Evolutionary conservation across 345 rosid species (phyloP).

Genomic region (Melastoma malabathricum): DNA sequence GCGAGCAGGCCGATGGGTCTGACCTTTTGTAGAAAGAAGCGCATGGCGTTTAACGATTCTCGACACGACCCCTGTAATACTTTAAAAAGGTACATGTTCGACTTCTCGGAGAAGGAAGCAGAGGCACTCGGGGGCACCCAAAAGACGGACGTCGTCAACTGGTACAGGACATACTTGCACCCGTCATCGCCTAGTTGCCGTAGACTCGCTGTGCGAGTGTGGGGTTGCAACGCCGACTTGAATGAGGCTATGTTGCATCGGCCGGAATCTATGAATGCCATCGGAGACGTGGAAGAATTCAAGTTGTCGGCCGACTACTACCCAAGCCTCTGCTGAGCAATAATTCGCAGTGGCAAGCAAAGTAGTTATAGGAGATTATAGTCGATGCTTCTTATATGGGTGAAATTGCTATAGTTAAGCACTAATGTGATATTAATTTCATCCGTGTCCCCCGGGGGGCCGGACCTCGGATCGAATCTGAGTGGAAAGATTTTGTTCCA

Average conservation of each 20-base stretch:
- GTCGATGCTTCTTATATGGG: no score
- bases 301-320: slow-evolving; percentile 53
- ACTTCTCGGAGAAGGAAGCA: slow-evolving; percentile 56
- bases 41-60: no score
- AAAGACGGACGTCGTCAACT: slow-evolving; percentile 49
- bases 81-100: slow-evolving; percentile 71
- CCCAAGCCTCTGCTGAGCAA: slow-evolving; percentile 54
- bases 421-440: no score
- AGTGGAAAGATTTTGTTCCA: neutral
- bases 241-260: slow-evolving; percentile 28
- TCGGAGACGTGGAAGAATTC: slow-evolving; percentile 37
- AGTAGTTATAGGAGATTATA: no score
- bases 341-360: no score
- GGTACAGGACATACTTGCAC: slow-evolving; percentile 56
- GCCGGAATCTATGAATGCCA: slow-evolving; percentile 20
- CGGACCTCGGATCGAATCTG: no score
- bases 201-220: slow-evolving; percentile 66
- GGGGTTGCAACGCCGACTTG: slow-evolving; percentile 73
- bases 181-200: slow-evolving; percentile 60
- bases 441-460: no score
- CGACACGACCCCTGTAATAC: neutral
- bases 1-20: no score
- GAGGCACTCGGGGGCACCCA: slow-evolving; percentile 47
- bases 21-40: no score
- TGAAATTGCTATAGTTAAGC: no score